These are phyloP conservation scores for Debaryomyces tyrocola DNA, from an alignment of 805 yeast species.

Conservation along the genomic window DNA sequence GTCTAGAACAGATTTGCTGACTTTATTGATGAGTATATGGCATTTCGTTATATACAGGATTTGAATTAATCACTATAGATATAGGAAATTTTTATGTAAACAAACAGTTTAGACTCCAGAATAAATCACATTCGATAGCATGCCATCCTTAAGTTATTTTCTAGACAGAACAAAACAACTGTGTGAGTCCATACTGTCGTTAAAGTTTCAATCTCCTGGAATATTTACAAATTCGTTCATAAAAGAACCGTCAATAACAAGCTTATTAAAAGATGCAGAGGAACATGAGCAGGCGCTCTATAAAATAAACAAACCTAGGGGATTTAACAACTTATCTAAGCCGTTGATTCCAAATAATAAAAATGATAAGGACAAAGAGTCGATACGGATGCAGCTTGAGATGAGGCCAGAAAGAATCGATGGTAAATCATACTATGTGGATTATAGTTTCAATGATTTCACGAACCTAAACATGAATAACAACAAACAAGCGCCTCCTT, in stretches of 20 bases:
- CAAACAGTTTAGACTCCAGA: not conserved
- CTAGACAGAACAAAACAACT: conserved; percentile 37
- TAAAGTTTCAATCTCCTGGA: conserved; percentile 57
- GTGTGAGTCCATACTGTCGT: conserved; percentile 38
- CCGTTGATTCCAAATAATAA: not conserved
- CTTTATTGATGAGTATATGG: no score
- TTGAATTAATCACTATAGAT: no score
- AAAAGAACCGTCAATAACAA: conserved; percentile 50
- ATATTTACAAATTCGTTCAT: conserved; percentile 65
- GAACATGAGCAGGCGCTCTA: conserved; percentile 52
- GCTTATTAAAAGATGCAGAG: conserved; percentile 60
- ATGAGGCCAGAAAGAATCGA: conserved; percentile 49
- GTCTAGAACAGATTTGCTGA: no score
- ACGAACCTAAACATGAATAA: conserved; percentile 23
- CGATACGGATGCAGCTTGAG: conserved; percentile 5
- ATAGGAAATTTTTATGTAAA: not conserved
- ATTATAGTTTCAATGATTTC: conserved; percentile 29
- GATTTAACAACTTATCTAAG: not conserved
- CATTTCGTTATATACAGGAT: not conserved
- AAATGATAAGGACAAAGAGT: not conserved
- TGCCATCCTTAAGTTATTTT: conserved; percentile 22
- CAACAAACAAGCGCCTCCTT: conserved; percentile 16
- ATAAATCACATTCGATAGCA: conserved; percentile 1
- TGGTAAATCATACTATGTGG: conserved; percentile 41
- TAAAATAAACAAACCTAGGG: conserved; percentile 30